Evolutionary conservation across 768 basidiomycete species (phyloP).

Genomic region (Lactifluus piperatus): DNA sequence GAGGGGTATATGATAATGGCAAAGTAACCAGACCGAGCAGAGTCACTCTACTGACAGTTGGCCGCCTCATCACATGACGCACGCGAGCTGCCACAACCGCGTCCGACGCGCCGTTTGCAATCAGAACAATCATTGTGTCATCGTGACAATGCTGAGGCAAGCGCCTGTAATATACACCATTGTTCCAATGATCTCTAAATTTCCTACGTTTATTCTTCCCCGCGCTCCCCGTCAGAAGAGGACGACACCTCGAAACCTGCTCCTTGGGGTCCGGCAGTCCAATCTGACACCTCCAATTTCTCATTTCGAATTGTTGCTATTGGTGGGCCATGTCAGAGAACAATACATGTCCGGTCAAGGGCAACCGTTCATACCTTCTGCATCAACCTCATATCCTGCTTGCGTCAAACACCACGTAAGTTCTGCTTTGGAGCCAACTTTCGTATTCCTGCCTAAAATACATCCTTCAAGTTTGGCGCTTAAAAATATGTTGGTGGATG

Average conservation of each 20-base stretch:
- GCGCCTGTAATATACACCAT: background rate
- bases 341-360: background rate
- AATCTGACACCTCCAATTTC: slow-evolving; percentile 48
- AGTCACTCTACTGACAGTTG: too few species aligned
- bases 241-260: slow-evolving; percentile 21
- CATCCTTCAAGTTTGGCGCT: slow-evolving; percentile 74
- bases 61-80: slow-evolving; percentile 13
- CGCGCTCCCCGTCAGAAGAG: slow-evolving; percentile 21
- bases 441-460: slow-evolving; percentile 68
- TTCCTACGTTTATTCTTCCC: slow-evolving; percentile 12
- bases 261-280: slow-evolving; percentile 34
- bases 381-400: slow-evolving; percentile 64
- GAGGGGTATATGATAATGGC: background rate
- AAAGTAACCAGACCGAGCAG: background rate
- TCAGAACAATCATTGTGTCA: background rate
- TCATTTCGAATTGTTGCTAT: slow-evolving; percentile 49
- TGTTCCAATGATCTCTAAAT: background rate
- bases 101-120: background rate
- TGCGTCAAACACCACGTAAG: slow-evolving; percentile 63
- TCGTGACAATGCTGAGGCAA: too few species aligned
- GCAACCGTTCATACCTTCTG: slow-evolving; percentile 39
- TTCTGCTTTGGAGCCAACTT: slow-evolving; percentile 61
- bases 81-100: slow-evolving; percentile 13
- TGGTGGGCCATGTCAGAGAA: background rate
- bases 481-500: slow-evolving; percentile 6